phyloP scores from a whole-genome alignment of 768 basidiomycete species.

The Boletus tomentosulus region DNA sequence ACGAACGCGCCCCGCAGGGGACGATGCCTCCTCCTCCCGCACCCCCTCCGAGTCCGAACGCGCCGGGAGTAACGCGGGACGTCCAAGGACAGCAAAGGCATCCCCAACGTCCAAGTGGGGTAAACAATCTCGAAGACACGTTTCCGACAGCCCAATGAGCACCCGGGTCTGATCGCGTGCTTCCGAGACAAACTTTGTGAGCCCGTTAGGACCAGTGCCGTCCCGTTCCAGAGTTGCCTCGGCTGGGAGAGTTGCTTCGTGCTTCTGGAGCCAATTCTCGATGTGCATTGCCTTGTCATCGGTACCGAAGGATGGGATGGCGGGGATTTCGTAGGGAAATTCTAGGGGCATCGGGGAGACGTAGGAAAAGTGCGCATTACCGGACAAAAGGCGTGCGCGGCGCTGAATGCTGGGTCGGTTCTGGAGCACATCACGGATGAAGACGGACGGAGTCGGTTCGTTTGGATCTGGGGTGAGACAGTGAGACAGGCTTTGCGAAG shows the following conservation, averaged over 20 bases:
- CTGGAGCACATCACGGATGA: slow-evolving; percentile 46
- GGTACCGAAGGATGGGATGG: slow-evolving; percentile 42
- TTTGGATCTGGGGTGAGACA: slow-evolving; percentile 59
- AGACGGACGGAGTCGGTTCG: slow-evolving; percentile 48
- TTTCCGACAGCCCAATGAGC: slow-evolving; percentile 71
- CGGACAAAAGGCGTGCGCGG: slow-evolving; percentile 56
- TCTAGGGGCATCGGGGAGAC: slow-evolving; percentile 76
- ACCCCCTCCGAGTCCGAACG: slow-evolving; percentile 28
- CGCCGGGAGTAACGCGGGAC: slow-evolving; percentile 43
- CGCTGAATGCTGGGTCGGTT: slow-evolving; percentile 63
- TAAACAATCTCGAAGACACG: slow-evolving; percentile 67
- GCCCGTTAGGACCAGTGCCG: slow-evolving; percentile 4
- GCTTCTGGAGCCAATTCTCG: slow-evolving; percentile 69
- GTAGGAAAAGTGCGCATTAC: slow-evolving; percentile 68
- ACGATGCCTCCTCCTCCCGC: slow-evolving; percentile 5
- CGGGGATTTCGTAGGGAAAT: slow-evolving; percentile 78
- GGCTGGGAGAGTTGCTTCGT: slow-evolving; percentile 50
- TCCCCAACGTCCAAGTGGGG: slow-evolving; percentile 88
- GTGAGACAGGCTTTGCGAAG: slow-evolving; percentile 38
- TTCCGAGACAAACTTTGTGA: slow-evolving; percentile 48
- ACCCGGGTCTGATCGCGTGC: slow-evolving; percentile 49
- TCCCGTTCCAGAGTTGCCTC: background rate
- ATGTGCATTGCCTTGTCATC: slow-evolving; percentile 60
- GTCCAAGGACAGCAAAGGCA: slow-evolving; percentile 63
- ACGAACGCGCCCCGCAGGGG: slow-evolving; percentile 43